Evolutionary conservation across 768 basidiomycete species (phyloP), one percentile per base, ranked within the genome.

Genomic region (Pleurotus ostreatus): DNA sequence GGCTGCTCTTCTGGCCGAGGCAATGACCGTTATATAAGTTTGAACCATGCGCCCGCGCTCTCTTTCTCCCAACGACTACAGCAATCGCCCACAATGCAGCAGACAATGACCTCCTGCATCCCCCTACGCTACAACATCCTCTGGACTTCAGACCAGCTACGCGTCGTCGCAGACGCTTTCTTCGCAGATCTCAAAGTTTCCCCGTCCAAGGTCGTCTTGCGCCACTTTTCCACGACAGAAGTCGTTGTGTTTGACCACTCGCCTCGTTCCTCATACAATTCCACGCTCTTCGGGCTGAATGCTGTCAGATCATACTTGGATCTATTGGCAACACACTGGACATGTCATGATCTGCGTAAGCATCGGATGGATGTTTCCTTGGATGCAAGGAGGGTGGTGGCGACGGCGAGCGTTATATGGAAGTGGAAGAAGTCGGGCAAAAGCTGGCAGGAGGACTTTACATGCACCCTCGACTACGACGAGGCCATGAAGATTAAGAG

Each of bases 231-330:
- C 6, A 52, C 43, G 12, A 53, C 56, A 4, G 47, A 53, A 18
- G n/a, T 51, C 9, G 37, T 60, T 9, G 40, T 34, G 11, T 39
- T 60, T n/a, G 47, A 57, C 37, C 59, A 60, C 43, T 57, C 59
- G 3, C 57, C 49, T 16, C 40, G 38, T 7, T 16, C 38, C 20
- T 45, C 37, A 7, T 45, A 66, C 18, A 56, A 70, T 3, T 72
- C 73, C 1, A 68, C 72, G 9, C 61, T 79, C 4, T 62, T 67
- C 26, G 79, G 79, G 7, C 59, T 69, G 12, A 78, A 79, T 53
- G 79, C 75, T 13, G 65, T 79, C 25, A 74, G 78, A 16, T 80
- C 79, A 0, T 80, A 79, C 59, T 78, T 79, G 49, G 78, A 80
- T 63, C 64, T 79, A 44, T 63, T 79, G 26, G 70, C 74, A 13